Conservation (phyloP, 495 filamentous ascomycete genomes). For the Podospora bellae-mahoneyi region DNA sequence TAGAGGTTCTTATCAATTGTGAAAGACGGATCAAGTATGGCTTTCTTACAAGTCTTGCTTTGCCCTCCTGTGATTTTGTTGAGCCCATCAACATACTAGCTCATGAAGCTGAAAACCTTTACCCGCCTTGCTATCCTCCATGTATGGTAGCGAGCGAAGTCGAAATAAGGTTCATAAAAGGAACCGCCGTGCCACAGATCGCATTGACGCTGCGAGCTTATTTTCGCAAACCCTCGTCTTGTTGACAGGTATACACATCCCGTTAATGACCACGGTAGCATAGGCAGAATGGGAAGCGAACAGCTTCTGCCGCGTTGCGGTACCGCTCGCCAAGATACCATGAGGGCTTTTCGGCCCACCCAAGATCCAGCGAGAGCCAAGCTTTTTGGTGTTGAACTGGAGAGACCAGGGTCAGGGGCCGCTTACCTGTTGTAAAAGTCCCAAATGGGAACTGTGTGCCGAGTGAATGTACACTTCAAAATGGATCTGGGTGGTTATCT, state of each 20-base stretch:
- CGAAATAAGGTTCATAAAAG: not conserved
- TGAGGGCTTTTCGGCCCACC: not conserved
- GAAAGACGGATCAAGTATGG: too few species aligned
- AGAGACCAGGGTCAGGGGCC: not conserved
- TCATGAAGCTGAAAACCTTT: not conserved
- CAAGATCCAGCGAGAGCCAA: not conserved
- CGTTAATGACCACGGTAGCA: not conserved
- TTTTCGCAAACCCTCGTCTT: not conserved
- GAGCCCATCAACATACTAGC: too few species aligned
- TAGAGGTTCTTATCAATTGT: too few species aligned
- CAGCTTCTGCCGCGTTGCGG: not conserved
- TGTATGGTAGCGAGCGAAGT: not conserved
- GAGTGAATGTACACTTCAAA: not conserved
- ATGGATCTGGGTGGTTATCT: not conserved
- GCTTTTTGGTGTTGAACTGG: not conserved
- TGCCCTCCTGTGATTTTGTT: too few species aligned
- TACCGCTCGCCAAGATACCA: not conserved
- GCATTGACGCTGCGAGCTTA: not conserved
- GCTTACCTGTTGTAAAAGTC: not conserved
- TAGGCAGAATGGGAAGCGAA: not conserved
- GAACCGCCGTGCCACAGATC: not conserved
- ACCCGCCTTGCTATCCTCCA: not conserved
- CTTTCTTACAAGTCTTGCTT: too few species aligned
- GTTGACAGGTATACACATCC: not conserved
- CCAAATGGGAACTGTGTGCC: not conserved